These are phyloP conservation scores for Fragaria nilgerrensis DNA, from an alignment of 306 rosid genomes.

Conservation along the genomic window DNA sequence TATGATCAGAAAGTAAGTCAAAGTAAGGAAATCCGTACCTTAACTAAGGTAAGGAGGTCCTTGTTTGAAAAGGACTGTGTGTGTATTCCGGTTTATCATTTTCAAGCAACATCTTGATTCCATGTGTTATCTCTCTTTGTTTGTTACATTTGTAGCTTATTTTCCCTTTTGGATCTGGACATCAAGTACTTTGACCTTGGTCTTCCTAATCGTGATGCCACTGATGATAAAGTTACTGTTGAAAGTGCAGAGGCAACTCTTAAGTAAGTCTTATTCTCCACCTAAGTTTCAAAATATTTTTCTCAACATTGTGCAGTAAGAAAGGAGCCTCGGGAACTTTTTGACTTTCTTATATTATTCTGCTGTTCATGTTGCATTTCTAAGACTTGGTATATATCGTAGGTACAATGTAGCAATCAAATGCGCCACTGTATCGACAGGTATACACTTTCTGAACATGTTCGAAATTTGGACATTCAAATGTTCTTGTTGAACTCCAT, in stretches of 20 bases:
- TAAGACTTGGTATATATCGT: neutral
- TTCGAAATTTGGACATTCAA: no score
- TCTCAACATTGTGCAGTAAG: neutral
- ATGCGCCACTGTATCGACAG: conserved; percentile 98
- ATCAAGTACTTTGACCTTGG: conserved; percentile 95
- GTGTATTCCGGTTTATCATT: neutral
- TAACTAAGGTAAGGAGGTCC: no score
- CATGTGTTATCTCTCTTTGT: neutral
- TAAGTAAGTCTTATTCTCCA: conserved; percentile 49
- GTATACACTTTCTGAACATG: conserved; percentile 37
- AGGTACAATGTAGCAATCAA: conserved; percentile 98
- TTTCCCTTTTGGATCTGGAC: conserved; percentile 94
- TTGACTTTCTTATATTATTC: neutral
- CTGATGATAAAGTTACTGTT: conserved; percentile 86
- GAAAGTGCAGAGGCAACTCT: conserved; percentile 99
- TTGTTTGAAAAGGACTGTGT: no score
- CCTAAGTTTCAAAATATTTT: neutral
- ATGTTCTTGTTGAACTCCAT: no score
- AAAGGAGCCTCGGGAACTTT: no score
- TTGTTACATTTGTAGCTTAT: conserved; percentile 56
- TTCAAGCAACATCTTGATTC: conserved; percentile 9
- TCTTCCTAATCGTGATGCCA: conserved; percentile 87
- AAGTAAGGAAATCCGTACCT: no score
- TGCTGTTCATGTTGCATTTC: neutral
- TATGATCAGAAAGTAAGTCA: no score